Base-by-base conservation (phyloP, 2,329 filamentous ascomycete species). In the Penicillium sp. region DNA sequence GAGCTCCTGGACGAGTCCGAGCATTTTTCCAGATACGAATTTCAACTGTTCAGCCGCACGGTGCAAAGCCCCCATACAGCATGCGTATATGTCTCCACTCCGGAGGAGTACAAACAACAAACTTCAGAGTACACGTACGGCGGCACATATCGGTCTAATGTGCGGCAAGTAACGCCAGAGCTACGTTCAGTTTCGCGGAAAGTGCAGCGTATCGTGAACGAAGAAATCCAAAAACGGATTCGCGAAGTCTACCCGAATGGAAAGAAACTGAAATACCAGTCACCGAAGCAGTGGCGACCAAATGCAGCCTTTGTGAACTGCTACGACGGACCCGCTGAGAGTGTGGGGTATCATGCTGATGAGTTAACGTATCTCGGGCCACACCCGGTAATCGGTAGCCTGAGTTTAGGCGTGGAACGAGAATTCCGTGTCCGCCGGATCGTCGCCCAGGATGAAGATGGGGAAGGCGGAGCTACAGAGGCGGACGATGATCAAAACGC, bases 271-370 rank as follows among this genome's bases (percentile, higher is more conserved):
- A 86, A 82, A 63, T 86, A 89, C 63, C 92, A 97, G 67, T 89
- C 87, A 0, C 82, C 90, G 0, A 73, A 82, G 0, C 75, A 81
- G 0, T 97, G 93, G 92, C 78, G 79, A 8, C 90, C 93, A 9
- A 97, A 97, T 68, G 90, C 91, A 0, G 91, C 92, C 0, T 93
- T 97, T 67, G 92, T 96, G 15, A 99, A 99, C 72, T 96, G 91
- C 77, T 99, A 99, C 72, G 80, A 87, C 64, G 92, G 92, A 0
- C 87, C 85, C 0, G 80, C 85, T 11, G 85, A 97, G 75, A 90
- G 82, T 57, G 92, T 97, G 0, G 94, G 94, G 29, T 97, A 90
- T 75, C 94, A 99, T 73, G 87, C 89, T 33, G 94, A 99, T 69
- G 90, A 96, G 65, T 80, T 97, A 15, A 97, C 93, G 0, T 97